Base-by-base conservation (phyloP, 345 rosid genomes). In the Boechera divaricarpa region DNA sequence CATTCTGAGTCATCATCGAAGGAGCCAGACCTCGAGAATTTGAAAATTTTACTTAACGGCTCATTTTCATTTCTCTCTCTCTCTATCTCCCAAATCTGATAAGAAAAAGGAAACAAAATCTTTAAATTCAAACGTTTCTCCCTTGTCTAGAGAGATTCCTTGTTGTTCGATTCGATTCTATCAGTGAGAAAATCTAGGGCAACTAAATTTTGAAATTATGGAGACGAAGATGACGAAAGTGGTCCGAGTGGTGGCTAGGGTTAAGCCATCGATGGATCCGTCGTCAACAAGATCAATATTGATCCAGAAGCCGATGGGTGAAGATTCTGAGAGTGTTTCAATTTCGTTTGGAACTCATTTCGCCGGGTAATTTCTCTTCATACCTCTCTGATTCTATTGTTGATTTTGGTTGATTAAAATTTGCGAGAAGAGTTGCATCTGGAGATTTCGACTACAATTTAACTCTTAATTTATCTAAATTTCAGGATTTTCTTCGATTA, bases 221-320 rank as follows among this genome's bases (percentile, higher is more conserved):
- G 82, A 78, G 56, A 59, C 29, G 26, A 78, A 51, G 11, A 12
- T 56, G 65, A 42, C 10, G 59, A 73, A 73, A n/a, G 7, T 45
- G 8, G 74, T 83, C 11, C 87, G 96, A 10, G 87, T 90, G 53
- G 80, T 89, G 12, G 96, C 93, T 32, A 92, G 86, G 79, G 78
- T 92, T 74, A 79, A 82, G 67, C 77, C 84, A 3, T 77, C 69
- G 8, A 55, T 77, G 44, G 83, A 83, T 72, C 82, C 45, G 42
- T 28, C 77, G 1, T 59, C 80, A 29, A 24, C 63, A 4, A 66
- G 68, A 6, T 82, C 87, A 74, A 65, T 90, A 7, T 74, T 82
- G 3, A 77, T 88, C 58, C 77, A 67, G 32, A 87, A 83, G 51
- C 87, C 90, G 1, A 11, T 48, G 2, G 91, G 89, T 15, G 83